Evolutionary conservation across 768 basidiomycete genomes (phyloP).

Genomic region (Lyophyllum shimeji): DNA sequence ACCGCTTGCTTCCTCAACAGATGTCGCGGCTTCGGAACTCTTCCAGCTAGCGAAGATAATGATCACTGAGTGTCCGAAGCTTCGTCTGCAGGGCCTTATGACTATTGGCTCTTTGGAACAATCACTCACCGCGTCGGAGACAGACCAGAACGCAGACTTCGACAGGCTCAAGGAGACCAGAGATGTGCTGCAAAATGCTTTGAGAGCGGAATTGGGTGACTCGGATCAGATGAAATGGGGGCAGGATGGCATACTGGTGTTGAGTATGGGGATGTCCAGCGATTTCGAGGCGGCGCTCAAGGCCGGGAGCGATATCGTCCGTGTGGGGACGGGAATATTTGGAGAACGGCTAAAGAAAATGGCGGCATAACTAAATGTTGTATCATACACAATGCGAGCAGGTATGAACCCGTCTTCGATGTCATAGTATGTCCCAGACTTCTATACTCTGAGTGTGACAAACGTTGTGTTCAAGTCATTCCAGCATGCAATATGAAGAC

Average conservation of each 20-base stretch:
- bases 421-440: not conserved
- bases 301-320: constrained; percentile 83
- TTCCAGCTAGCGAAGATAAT: constrained; percentile 69
- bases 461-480: no score
- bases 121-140: constrained; percentile 55
- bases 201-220: constrained; percentile 30
- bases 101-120: constrained; percentile 87
- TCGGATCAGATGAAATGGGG: constrained; percentile 42
- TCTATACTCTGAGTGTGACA: not conserved
- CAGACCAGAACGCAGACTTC: constrained; percentile 68
- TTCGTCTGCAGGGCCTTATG: constrained; percentile 88
- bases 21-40: constrained; percentile 48
- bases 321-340: constrained; percentile 92
- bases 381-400: not conserved
- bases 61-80: constrained; percentile 66
- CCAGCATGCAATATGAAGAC: no score
- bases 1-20: constrained; percentile 44
- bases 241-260: constrained; percentile 48
- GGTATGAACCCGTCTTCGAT: not conserved
- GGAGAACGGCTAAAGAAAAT: constrained; percentile 65
- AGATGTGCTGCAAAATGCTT: constrained; percentile 48
- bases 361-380: constrained; percentile 3
- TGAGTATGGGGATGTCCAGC: constrained; percentile 97
- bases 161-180: constrained; percentile 63
- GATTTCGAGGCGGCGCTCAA: constrained; percentile 88